Evolutionary conservation across 306 rosid species (phyloP).

Genomic region (Prunus campanulata): DNA sequence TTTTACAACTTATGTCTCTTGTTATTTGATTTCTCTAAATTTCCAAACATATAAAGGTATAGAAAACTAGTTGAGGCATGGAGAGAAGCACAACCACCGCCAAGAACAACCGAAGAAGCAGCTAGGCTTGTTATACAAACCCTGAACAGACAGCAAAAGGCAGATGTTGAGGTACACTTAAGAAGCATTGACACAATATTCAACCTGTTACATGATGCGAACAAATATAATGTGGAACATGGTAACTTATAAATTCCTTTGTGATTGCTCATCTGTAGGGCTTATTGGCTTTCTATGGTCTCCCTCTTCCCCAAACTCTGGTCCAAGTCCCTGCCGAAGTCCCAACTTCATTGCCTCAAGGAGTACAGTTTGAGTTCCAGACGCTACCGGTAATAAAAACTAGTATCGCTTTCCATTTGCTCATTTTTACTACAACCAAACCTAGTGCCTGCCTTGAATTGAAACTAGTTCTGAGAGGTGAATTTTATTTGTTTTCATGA

Average conservation of each 20-base stretch:
- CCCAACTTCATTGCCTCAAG: constrained; percentile 25
- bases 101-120: constrained; percentile 77
- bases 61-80: constrained; percentile 78
- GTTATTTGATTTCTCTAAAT: neutral
- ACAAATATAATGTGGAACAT: neutral
- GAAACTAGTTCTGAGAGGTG: constrained; percentile 5
- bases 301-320: constrained; percentile 25
- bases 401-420: neutral
- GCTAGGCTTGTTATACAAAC: constrained; percentile 65
- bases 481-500: constrained; percentile 14
- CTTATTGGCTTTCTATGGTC: constrained; percentile 32
- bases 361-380: constrained; percentile 12
- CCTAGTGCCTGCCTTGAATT: neutral
- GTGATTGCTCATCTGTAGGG: constrained; percentile 18
- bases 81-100: constrained; percentile 72
- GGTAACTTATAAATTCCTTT: neutral
- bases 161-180: constrained; percentile 76
- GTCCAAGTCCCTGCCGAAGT: constrained; percentile 2
- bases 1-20: too few species aligned
- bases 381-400: constrained; percentile 45
- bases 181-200: neutral
- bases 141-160: constrained; percentile 61
- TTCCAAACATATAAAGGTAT: constrained; percentile 51
- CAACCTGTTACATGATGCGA: neutral
- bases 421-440: neutral